Conservation (phyloP, 257 asterid species). For the Ligustrum vulgare region DNA sequence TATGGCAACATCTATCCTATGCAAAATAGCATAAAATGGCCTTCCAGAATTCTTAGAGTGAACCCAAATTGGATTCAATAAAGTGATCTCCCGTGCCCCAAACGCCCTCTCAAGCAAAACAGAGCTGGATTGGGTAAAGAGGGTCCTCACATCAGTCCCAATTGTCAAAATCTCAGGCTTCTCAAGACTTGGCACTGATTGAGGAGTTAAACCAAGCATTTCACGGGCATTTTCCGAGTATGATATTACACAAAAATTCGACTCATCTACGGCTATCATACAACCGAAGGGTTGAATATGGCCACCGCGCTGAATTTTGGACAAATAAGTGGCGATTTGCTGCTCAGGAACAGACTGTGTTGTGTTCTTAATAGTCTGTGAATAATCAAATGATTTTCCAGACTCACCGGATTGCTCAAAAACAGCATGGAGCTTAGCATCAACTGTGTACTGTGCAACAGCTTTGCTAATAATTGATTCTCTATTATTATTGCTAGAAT, state of each 20-base stretch:
- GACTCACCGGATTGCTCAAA: slow-evolving; percentile 85
- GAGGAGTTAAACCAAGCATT: slow-evolving; percentile 60
- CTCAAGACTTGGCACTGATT: slow-evolving; percentile 69
- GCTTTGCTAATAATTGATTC: slow-evolving; percentile 61
- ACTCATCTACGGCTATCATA: slow-evolving; percentile 68
- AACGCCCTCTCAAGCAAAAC: slow-evolving; percentile 69
- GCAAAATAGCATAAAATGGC: slow-evolving; percentile 81
- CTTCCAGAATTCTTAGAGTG: slow-evolving; percentile 66
- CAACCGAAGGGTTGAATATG: slow-evolving; percentile 82
- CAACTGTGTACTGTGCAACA: slow-evolving; percentile 77
- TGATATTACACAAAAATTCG: slow-evolving; percentile 46
- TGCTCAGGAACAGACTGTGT: slow-evolving; percentile 53
- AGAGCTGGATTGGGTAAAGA: slow-evolving; percentile 63
- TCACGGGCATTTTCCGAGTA: slow-evolving; percentile 68
- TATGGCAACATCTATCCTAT: slow-evolving; percentile 78
- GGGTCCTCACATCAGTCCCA: slow-evolving; percentile 73
- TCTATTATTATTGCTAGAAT: slow-evolving; percentile 25
- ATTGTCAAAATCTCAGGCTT: slow-evolving; percentile 45
- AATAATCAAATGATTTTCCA: slow-evolving; percentile 75
- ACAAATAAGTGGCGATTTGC: slow-evolving; percentile 68
- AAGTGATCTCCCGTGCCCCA: slow-evolving; percentile 65
- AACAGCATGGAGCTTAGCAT: slow-evolving; percentile 81
- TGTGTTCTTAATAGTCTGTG: slow-evolving; percentile 51
- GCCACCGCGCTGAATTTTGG: slow-evolving; percentile 83
- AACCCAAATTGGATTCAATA: slow-evolving; percentile 74